Conservation (phyloP, 768 basidiomycete species). For the Collybia sp. region DNA sequence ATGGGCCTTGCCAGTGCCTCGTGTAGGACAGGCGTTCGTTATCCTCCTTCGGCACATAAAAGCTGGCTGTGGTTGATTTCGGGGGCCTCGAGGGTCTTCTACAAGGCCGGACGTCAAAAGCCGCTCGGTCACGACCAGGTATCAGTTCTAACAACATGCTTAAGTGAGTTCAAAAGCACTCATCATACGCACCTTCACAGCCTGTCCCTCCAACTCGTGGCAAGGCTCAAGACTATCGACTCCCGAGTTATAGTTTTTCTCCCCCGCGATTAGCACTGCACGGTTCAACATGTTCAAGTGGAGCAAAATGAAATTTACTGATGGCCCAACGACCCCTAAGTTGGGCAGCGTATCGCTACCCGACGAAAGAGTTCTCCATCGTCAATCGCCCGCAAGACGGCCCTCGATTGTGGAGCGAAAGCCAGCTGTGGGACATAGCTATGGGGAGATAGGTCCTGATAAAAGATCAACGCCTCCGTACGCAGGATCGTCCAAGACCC, state of each 20-base stretch:
- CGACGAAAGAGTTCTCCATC: conserved; percentile 14
- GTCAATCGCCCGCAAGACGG: conserved; percentile 13
- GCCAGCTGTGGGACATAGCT: conserved; percentile 13
- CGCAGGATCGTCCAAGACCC: conserved; percentile 5
- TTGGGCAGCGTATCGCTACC: conserved; percentile 23
- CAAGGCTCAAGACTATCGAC: conserved; percentile 22
- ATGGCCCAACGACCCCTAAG: conserved; percentile 28
- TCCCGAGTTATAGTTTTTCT: conserved; percentile 14
- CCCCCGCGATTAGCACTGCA: conserved; percentile 11
- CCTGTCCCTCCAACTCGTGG: conserved; percentile 29
- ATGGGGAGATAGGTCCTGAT: conserved; percentile 14
- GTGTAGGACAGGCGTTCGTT: conserved; percentile 21
- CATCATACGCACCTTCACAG: conserved; percentile 18
- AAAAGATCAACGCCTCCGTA: conserved; percentile 17
- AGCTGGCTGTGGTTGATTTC: conserved; percentile 19
- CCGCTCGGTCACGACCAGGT: conserved; percentile 20
- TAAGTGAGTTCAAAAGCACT: conserved; percentile 5
- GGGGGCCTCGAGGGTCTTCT: conserved; percentile 23
- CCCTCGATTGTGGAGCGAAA: conserved; percentile 13
- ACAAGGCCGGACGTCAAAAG: conserved; percentile 22
- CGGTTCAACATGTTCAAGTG: conserved; percentile 29
- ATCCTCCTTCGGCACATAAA: conserved; percentile 20
- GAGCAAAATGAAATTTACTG: conserved; percentile 15
- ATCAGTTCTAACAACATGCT: conserved; percentile 11
- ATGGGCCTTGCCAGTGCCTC: conserved; percentile 24